Percentiles rank a stretch among this genome's conserved stretches.
Evolutionary conservation across 2,329 filamentous ascomycete genomes (phyloP).

Genomic region (Ceratocystis lukuohia): DNA sequence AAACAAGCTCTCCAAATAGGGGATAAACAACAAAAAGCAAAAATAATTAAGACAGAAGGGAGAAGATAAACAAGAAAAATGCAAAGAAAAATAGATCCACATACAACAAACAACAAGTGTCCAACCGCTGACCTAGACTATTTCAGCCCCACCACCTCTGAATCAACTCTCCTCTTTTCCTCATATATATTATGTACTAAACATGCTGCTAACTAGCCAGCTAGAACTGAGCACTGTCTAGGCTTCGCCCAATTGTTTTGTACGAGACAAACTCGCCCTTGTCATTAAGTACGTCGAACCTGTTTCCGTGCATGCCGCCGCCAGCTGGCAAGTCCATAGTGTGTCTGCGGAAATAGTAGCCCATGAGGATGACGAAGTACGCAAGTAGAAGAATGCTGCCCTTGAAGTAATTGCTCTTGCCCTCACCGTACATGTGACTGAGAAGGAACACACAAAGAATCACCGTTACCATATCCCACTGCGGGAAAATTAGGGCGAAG

Average conservation of each 20-base stretch:
- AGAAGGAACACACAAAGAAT: conserved; percentile 92
- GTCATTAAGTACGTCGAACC: conserved; percentile 40
- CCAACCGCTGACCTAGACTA: too few relatives aligned
- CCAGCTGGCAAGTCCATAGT: conserved; percentile 26
- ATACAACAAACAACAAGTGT: too few relatives aligned
- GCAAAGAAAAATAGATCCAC: background rate
- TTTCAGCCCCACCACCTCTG: background rate
- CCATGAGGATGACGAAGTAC: conserved; percentile 81
- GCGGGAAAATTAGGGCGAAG: conserved; percentile 85
- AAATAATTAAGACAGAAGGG: background rate
- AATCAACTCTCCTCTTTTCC: background rate
- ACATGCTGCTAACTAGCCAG: background rate
- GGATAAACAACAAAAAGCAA: background rate
- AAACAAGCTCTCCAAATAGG: background rate
- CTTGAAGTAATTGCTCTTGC: conserved; percentile 99
- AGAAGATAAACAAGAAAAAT: conserved; percentile 2
- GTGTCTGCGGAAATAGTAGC: conserved; percentile 71
- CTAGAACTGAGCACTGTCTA: conserved; percentile 26
- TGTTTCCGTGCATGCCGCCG: conserved; percentile 28
- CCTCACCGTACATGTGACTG: conserved; percentile 95
- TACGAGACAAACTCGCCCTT: conserved; percentile 39
- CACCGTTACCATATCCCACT: conserved; percentile 98
- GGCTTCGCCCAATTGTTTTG: conserved; percentile 40
- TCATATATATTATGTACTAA: too few relatives aligned
- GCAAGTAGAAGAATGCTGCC: conserved; percentile 86